Evolutionary conservation across 2,329 filamentous ascomycete species (phyloP), one percentile per base, ranked within the genome.

Genomic region (Trichoderma semiorbis): DNA sequence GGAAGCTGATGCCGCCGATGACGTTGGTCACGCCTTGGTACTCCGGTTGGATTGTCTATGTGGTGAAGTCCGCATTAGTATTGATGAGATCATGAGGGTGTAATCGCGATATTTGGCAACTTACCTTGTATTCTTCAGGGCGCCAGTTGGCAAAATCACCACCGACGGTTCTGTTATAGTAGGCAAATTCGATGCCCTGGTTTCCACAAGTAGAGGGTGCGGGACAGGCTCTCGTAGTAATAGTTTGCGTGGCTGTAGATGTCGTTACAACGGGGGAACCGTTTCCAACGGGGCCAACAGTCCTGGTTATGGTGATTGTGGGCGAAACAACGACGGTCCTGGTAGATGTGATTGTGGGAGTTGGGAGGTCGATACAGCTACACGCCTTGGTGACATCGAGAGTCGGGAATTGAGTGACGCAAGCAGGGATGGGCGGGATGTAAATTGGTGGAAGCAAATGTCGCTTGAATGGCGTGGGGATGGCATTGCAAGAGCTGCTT

Each of bases 141-240:
- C 4, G 10, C n/a, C 62, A 72, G 43, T 62, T 21, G 6, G 30
- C 21, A 14, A 61, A 55, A 5, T 34, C n/a, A 21, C 21, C 21
- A 16, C 43, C 36, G 6, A 3, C 32, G 12, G 24, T 55, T 16
- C 24, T 63, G 21, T 39, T 32, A 7, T 69, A 69, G n/a, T 72
- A 63, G 5, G 55, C 70, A 18, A 67, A 72, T 2, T 72, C 53
- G 24, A 72, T 50, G 14, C 64, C 70, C 12, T 69, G 70, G 24
- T 69, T 72, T 18, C 32, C 32, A 18, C 70, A 72, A n/a, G 28
- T 14, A 36, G 70, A 26, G 16, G 55, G 70, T 0, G 64, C 63
- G n/a, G 70, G 39, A 53, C 70, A 72, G 2, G 34, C 36, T 30
- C 26, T 50, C 12, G 18, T 36, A 2, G 34, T 53, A 12, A 14